Evolutionary conservation across 208 protist species (phyloP).

Genomic region (Lotmaria passim): DNA sequence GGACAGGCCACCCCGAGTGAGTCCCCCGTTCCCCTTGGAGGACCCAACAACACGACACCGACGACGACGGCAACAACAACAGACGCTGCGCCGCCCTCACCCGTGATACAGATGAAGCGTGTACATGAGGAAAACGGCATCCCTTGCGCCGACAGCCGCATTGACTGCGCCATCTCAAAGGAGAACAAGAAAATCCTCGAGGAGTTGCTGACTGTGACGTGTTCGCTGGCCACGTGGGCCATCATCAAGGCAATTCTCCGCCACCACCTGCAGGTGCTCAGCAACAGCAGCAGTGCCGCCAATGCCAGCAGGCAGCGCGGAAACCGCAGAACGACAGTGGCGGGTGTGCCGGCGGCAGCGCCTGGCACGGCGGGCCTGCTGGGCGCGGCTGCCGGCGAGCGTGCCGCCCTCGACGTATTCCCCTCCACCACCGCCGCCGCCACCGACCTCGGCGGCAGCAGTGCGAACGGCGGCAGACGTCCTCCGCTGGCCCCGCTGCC

Average conservation of each 20-base stretch:
- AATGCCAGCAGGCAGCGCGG: constrained; percentile 1
- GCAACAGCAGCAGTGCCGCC: constrained; percentile 16
- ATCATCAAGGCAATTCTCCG: constrained; percentile 63
- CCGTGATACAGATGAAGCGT: constrained; percentile 21
- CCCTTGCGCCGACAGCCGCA: constrained; percentile 6
- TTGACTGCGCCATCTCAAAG: constrained; percentile 23
- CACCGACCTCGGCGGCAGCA: background rate
- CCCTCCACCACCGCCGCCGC: constrained; percentile 16
- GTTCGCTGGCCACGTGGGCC: constrained; percentile 69
- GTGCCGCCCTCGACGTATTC: background rate
- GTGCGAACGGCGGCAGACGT: constrained; percentile 5
- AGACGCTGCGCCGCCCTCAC: background rate
- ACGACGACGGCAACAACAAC: background rate
- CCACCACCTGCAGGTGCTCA: constrained; percentile 43
- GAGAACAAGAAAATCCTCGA: constrained; percentile 49
- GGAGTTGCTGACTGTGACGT: constrained; percentile 52
- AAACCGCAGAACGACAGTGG: background rate
- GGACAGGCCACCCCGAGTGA: constrained; percentile 11
- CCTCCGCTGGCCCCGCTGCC: constrained; percentile 20
- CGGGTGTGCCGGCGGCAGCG: background rate
- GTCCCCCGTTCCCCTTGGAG: background rate
- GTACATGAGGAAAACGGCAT: constrained; percentile 19
- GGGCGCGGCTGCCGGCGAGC: background rate
- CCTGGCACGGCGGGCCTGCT: background rate
- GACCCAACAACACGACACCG: background rate